Base-by-base conservation (phyloP, 2,329 filamentous ascomycete species). In the Diplocarpon rosae region DNA sequence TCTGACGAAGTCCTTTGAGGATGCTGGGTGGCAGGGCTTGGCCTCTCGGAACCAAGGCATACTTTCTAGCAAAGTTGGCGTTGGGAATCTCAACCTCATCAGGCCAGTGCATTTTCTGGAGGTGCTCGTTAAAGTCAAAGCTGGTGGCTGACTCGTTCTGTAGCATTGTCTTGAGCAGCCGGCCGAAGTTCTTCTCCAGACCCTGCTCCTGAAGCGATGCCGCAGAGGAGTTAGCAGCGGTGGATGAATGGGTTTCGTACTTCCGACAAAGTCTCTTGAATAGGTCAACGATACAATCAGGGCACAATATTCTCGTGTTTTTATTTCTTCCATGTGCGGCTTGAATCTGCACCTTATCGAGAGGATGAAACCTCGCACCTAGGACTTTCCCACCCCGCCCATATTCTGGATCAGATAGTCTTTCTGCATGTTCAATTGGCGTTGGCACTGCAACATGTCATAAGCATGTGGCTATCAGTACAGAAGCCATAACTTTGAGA, bases 31-130 rank as follows among this genome's bases (percentile, higher is more conserved):
- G 47, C 36, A 45, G 29, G 27, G 36, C 34, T 12, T 40, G 17
- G 16, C 57, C 57, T 16, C 58, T 50, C 11, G 66, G 64, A 28
- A 67, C 58, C 12, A 70, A 48, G 5, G 58, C 59, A 44, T 65
- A 63, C 43, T 70, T 70, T 42, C 68, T 58, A 5, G 66, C 68
- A 49, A 70, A 70, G 37, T 65, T 66, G 11, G 66, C 65, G 46
- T 70, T 66, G 2, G 67, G 68, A 35, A 69, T 61, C 15, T 64
- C 53, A 37, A 39, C 33, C 15, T 43, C 46, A 34, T 29, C 33
- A 14, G 46, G 46, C 37, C 45, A 39, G 11, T 39, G 31, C 30
- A 48, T 42, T 16, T 48, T 42, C 37, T 36, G 34, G 12, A 48
- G 29, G 5, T 39, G 42, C 15, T 41, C 3, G 2, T 40, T 11